phyloP scores from a whole-genome alignment of 257 asterid genomes.

The Scutellaria minor region DNA sequence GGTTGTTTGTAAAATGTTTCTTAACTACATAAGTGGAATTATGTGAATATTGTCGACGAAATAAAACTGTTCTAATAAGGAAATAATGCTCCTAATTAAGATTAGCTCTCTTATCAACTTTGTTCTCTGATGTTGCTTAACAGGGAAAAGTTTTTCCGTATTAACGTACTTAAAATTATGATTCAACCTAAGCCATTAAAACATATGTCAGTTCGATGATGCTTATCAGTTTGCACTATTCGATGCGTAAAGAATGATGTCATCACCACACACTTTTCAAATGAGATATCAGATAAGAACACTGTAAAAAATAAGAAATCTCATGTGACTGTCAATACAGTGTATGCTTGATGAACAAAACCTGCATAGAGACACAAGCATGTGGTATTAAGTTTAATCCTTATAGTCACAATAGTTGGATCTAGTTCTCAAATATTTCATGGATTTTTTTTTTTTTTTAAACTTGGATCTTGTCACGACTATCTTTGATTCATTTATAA shows the following conservation, averaged over 20 bases:
- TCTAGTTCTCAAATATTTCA: background rate
- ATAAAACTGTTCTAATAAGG: background rate
- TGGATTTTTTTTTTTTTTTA: background rate
- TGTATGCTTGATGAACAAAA: background rate
- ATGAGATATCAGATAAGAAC: background rate
- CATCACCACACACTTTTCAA: background rate
- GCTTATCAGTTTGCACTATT: background rate
- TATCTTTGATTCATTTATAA: background rate
- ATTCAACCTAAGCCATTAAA: conserved; percentile 9
- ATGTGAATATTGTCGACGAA: background rate
- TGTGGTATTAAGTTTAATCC: conserved; percentile 4
- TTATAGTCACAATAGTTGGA: background rate
- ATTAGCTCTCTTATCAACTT: background rate
- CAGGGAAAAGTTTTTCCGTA: conserved; percentile 15
- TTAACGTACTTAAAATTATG: conserved; percentile 2
- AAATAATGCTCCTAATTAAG: background rate
- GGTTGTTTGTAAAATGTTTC: background rate
- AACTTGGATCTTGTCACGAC: too few relatives aligned
- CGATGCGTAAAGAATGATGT: background rate
- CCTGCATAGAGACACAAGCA: background rate
- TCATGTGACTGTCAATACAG: background rate
- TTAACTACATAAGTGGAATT: background rate
- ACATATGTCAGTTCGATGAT: background rate
- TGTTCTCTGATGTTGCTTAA: background rate
- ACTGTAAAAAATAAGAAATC: background rate